Base-by-base conservation (phyloP, 257 asterid genomes). In the Solanum appendiculatum region DNA sequence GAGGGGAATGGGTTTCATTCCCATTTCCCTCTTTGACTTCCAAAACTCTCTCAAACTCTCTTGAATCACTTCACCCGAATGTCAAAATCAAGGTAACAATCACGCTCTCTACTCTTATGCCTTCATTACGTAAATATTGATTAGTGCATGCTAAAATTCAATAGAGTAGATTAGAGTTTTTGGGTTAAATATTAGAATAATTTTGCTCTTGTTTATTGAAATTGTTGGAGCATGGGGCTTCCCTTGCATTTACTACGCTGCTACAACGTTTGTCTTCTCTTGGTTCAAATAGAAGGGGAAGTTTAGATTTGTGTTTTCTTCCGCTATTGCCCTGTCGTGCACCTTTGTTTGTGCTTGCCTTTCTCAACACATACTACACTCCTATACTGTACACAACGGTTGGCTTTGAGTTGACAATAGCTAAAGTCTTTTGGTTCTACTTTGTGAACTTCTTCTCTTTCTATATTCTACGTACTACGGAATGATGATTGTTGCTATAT, bases 401-500 rank as follows among this genome's bases (percentile, higher is more conserved):
- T 90, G 92, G 93, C 89, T 95, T 95, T 85, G 92, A 96, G 81
- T 96, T 98, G 99, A 92, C 95, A 69, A 92, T 91, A 16, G 90
- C 94, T 11, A 96, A 96, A 78, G 95, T 95, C 90, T 92, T 94
- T 42, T 96, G 98, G 98, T 96, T 95, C 95, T 96, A 88, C 91
- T 94, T 94, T 9, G 93, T 96, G 83, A 93, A 86, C 81, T 93
- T 95, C 81, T 93, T 95, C 88, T 94, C 98, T 95, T 93, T 89
- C 93, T 95, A 64, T 95, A 96, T 91, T 94, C 93, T 94, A 96
- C 98, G 46, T 96, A 96, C 93, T 96, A 94, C 3, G 96, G 99
- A 25, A 96, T 96, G 99, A 96, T 96, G 99, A 94, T 96, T 1
- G 96, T 96, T 15, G 89, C 98, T 85, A 91, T 95, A 92, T 94